Evolutionary conservation across 2,329 filamentous ascomycete species (phyloP).

Genomic region (Colletotrichum zoysiae): DNA sequence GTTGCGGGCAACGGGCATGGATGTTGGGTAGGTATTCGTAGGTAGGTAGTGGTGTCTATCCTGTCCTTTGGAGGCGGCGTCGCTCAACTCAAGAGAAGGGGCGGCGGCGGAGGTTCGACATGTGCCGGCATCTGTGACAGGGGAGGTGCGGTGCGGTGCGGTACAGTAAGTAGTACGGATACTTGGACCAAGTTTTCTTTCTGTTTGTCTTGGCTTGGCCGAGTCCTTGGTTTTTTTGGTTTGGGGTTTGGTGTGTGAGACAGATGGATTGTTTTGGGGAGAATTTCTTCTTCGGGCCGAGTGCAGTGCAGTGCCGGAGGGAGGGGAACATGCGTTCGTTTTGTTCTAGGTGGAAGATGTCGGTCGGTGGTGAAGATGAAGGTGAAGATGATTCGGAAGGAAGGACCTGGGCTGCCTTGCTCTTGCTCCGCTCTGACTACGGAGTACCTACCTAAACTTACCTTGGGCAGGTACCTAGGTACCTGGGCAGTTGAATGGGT

Average conservation of each 20-base stretch:
- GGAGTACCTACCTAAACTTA: neutral
- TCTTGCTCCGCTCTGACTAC: neutral
- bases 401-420: neutral
- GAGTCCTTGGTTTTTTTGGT: neutral
- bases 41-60: too few species aligned
- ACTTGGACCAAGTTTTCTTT: slow-evolving; percentile 19
- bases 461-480: too few species aligned
- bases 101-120: neutral
- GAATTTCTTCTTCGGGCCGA: slow-evolving; percentile 23
- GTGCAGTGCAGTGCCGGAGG: neutral
- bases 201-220: neutral
- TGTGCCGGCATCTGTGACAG: neutral
- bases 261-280: slow-evolving; percentile 26
- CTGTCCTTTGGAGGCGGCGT: neutral
- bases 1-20: too few species aligned
- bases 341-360: neutral
- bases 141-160: too few species aligned
- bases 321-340: too few species aligned
- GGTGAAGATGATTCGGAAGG: neutral
- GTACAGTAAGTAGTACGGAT: neutral
- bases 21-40: too few species aligned
- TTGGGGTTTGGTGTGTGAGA: neutral
- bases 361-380: neutral
- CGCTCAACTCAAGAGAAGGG: slow-evolving; percentile 13
- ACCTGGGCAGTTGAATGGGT: too few species aligned